These are phyloP conservation scores for Thoreauomyces humboldtii DNA, from an alignment of 192 early-diverging fungal species.

Conservation along the genomic window DNA sequence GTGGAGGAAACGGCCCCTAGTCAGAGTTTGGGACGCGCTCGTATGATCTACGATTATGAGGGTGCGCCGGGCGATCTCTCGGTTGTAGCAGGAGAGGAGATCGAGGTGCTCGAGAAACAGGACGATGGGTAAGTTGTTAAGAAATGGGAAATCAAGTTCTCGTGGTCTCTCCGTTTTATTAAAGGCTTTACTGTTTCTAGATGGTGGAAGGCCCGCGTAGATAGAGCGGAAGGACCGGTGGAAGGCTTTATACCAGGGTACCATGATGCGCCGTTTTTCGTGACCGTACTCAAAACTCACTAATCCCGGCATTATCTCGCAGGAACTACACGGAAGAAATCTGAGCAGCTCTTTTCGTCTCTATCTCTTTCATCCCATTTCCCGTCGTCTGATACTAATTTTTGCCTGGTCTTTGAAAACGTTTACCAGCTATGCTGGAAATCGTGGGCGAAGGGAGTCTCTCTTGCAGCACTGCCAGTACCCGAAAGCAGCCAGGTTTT, in stretches of 20 bases:
- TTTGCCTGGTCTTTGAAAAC: no score
- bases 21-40: background rate
- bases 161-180: background rate
- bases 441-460: no score
- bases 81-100: conserved; percentile 29
- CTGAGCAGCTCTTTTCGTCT: no score
- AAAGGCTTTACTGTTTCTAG: background rate
- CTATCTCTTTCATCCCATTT: no score
- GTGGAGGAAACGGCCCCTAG: background rate
- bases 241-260: conserved; percentile 39
- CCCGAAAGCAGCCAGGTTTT: no score
- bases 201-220: conserved; percentile 35
- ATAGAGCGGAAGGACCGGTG: conserved; percentile 14
- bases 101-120: conserved; percentile 44
- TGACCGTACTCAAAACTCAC: background rate
- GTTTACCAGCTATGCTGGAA: no score
- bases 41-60: conserved; percentile 42
- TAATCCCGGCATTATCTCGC: background rate
- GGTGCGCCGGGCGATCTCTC: conserved; percentile 32
- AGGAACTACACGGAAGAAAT: conserved; percentile 17
- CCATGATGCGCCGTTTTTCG: background rate
- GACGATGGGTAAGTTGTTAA: conserved; percentile 35
- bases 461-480: no score
- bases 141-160: background rate
- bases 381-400: no score